These are phyloP conservation scores for Spencermartinsiella ligniputridi DNA, from an alignment of 1,139 yeast genomes.

Conservation along the genomic window DNA sequence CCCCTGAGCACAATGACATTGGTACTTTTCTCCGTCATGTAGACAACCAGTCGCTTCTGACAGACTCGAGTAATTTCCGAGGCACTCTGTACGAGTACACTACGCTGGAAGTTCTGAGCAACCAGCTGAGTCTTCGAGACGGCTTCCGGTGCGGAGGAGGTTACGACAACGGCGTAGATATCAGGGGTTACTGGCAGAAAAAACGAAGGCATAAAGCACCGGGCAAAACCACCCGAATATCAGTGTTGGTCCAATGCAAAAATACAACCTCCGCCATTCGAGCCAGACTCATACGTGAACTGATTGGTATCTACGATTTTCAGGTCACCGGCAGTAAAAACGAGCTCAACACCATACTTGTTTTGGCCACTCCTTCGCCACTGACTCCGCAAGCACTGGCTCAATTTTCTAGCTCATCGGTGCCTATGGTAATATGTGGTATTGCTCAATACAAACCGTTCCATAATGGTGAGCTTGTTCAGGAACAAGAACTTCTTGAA, in stretches of 20 bases:
- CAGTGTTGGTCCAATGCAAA: constrained; percentile 56
- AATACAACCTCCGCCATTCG: background rate
- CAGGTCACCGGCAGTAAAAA: background rate
- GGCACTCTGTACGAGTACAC: constrained; percentile 70
- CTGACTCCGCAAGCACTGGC: background rate
- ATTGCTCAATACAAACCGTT: background rate
- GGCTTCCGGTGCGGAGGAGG: constrained; percentile 56
- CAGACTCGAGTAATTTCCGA: constrained; percentile 35
- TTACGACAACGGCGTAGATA: constrained; percentile 69
- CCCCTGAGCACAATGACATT: background rate
- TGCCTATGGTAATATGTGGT: constrained; percentile 2
- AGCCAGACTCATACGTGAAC: constrained; percentile 5
- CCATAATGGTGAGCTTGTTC: no score
- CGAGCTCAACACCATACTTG: background rate
- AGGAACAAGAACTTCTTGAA: no score
- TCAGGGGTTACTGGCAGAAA: constrained; percentile 32
- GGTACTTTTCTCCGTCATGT: constrained; percentile 2
- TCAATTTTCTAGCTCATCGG: background rate
- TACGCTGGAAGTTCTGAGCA: constrained; percentile 43
- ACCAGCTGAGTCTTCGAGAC: constrained; percentile 38
- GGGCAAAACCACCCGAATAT: constrained; percentile 21
- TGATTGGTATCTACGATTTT: constrained; percentile 4
- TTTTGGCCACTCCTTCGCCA: background rate
- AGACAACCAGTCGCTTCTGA: background rate
- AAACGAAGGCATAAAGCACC: constrained; percentile 7